Evolutionary conservation across 2,329 filamentous ascomycete species (phyloP), one percentile per base, ranked within the genome.

Genomic region (Drechslera avenae): DNA sequence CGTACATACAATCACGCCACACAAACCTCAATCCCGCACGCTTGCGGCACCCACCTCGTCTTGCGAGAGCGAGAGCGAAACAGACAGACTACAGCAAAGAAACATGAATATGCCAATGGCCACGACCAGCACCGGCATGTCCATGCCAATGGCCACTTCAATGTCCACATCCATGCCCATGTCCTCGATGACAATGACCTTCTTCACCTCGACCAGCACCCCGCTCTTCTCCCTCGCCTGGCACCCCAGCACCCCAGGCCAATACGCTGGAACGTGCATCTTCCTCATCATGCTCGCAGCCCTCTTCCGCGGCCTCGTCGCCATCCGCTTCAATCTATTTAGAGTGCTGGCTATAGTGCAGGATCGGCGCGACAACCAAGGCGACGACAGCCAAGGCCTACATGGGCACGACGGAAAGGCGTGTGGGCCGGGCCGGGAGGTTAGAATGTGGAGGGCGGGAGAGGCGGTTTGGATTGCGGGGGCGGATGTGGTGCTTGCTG

Each of bases 211-310:
- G 49, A 81, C 83, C 37, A 73, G 67, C 34, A 88, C 86, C 1
- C 78, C 86, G 1, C 79, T 90, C 33, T 90, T 79, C 77, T 86
- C 89, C 10, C 71, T 73, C 9, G 69, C 78, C 39, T 97, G 91
- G 89, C 87, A 87, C 1, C 92, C 92, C 3, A 75, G 67, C 13
- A 85, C 76, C 9, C 75, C 80, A 0, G 89, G 87, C 56, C 76
- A 81, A 52, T 97, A 96, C 73, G 90, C 90, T 1, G 92, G 85
- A 39, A 94, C 91, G 7, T 95, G 92, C 77, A 88, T 97, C 71
- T 97, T 97, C 76, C 81, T 97, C 50, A 86, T 96, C 67, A 64
- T 86, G 17, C 83, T 97, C 30, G 86, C 85, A 46, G 77, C 85
- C 48, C 66, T 88, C 53, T 86, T 86, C 68, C 87, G 91, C 39